Conservation (phyloP, 176 grass and related monocot genomes). For the Musa beccarii region DNA sequence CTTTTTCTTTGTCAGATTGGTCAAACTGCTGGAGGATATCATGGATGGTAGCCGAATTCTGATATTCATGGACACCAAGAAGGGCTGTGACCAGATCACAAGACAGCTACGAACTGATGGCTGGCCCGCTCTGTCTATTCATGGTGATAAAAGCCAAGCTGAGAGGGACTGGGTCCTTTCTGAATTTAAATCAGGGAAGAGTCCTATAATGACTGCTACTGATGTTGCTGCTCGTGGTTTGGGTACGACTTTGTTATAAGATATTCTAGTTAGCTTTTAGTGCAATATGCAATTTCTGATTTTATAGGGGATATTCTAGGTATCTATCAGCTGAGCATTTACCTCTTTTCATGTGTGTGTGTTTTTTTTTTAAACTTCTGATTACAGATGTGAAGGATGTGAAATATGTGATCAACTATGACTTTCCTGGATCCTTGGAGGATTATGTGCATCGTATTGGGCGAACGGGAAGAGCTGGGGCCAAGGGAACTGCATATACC, state of each 20-base stretch:
- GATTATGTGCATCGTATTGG: slow-evolving; percentile 98
- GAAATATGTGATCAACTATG: slow-evolving; percentile 97
- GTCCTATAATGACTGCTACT: slow-evolving; percentile 97
- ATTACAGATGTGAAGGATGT: slow-evolving; percentile 93
- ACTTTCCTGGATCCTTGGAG: slow-evolving; percentile 89
- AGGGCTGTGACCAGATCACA: slow-evolving; percentile 88
- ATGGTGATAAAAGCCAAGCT: slow-evolving; percentile 96
- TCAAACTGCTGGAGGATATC: slow-evolving; percentile 93
- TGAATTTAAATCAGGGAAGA: slow-evolving; percentile 95
- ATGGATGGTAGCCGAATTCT: slow-evolving; percentile 97
- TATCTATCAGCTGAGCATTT: too few relatives aligned
- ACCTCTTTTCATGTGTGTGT: too few relatives aligned
- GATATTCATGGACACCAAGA: slow-evolving; percentile 98
- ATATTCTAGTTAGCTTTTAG: neutral
- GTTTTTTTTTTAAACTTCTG: neutral
- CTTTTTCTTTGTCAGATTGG: slow-evolving; percentile 47
- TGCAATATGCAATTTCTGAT: slow-evolving; percentile 5
- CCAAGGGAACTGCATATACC: slow-evolving; percentile 88
- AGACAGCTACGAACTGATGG: slow-evolving; percentile 91
- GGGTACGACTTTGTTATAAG: slow-evolving; percentile 34
- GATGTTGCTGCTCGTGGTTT: slow-evolving; percentile 89
- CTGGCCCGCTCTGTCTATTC: slow-evolving; percentile 94
- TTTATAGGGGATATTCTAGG: slow-evolving; percentile 13
- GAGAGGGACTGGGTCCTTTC: slow-evolving; percentile 98
- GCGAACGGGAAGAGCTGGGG: slow-evolving; percentile 75